A percentile compares a stretch with the other conserved stretches of the same genome.
Conservation (phyloP, 148 eudicot species). For the Beta vulgaris region DNA sequence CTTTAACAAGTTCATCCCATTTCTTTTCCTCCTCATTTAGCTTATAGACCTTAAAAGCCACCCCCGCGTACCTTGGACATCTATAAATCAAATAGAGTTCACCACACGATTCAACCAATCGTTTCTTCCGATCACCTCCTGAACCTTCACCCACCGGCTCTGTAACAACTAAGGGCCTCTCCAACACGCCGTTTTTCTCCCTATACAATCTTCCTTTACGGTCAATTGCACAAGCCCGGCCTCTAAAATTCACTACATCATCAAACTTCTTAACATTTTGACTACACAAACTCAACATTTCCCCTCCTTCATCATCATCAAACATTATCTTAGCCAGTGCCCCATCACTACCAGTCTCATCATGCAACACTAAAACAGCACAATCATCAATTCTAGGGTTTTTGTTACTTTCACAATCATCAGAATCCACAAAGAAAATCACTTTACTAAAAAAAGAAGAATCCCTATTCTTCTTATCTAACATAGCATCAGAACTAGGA, state of each 20-base stretch:
- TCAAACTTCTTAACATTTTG: background rate
- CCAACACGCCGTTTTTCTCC: background rate
- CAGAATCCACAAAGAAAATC: background rate
- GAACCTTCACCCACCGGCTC: background rate
- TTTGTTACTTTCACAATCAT: background rate
- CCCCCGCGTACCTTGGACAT: too few relatives aligned
- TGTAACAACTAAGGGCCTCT: background rate
- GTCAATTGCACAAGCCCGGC: background rate
- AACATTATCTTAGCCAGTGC: too few relatives aligned
- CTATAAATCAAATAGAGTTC: background rate
- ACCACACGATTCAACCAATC: too few relatives aligned
- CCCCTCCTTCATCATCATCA: too few relatives aligned
- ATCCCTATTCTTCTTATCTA: background rate
- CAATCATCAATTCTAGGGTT: background rate
- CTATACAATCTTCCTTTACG: constrained; percentile 1
- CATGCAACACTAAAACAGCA: background rate
- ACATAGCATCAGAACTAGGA: background rate
- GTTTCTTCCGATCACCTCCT: background rate
- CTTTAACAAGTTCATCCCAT: background rate
- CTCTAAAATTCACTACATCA: constrained; percentile 6
- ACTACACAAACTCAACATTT: too few relatives aligned
- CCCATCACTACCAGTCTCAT: too few relatives aligned
- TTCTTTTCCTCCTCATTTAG: too few relatives aligned
- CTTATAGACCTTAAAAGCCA: too few relatives aligned
- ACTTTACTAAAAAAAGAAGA: background rate